phyloP scores from a whole-genome alignment of 768 basidiomycete species.

The Suillus americanus region DNA sequence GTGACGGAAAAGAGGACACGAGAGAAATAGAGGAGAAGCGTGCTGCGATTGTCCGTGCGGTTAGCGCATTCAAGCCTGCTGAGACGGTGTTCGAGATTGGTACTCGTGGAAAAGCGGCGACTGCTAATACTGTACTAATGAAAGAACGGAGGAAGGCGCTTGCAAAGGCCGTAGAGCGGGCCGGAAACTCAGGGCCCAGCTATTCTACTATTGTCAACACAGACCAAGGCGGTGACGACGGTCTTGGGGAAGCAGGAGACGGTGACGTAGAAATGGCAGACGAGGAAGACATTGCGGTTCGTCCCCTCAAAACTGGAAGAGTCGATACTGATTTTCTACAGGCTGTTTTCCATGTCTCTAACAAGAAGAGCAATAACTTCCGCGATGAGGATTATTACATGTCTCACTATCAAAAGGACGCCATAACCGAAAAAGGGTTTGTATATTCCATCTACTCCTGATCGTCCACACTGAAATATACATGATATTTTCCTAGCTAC shows the following conservation, averaged over 20 bases:
- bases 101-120: conserved; percentile 59
- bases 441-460: conserved; percentile 18
- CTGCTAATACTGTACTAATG: conserved; percentile 75
- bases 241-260: conserved; percentile 20
- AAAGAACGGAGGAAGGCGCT: conserved; percentile 82
- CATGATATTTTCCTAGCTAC: conserved; percentile 51
- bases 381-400: conserved; percentile 89
- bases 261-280: conserved; percentile 67
- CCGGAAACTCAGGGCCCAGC: conserved; percentile 32
- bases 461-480: background rate
- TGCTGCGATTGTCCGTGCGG: conserved; percentile 65
- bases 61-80: conserved; percentile 78
- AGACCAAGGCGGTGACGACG: conserved; percentile 35
- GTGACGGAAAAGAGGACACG: conserved; percentile 41
- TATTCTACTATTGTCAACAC: conserved; percentile 30
- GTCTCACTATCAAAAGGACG: conserved; percentile 88
- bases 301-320: conserved; percentile 7
- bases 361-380: conserved; percentile 49
- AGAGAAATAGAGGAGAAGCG: conserved; percentile 41
- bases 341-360: conserved; percentile 65
- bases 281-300: conserved; percentile 74
- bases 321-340: conserved; percentile 26
- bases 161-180: conserved; percentile 57
- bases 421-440: conserved; percentile 87
- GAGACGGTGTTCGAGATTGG: conserved; percentile 94